Percentiles rank a stretch among this genome's conserved stretches.
Evolutionary conservation across 345 rosid genomes (phyloP).

Genomic region (Brassica incana): DNA sequence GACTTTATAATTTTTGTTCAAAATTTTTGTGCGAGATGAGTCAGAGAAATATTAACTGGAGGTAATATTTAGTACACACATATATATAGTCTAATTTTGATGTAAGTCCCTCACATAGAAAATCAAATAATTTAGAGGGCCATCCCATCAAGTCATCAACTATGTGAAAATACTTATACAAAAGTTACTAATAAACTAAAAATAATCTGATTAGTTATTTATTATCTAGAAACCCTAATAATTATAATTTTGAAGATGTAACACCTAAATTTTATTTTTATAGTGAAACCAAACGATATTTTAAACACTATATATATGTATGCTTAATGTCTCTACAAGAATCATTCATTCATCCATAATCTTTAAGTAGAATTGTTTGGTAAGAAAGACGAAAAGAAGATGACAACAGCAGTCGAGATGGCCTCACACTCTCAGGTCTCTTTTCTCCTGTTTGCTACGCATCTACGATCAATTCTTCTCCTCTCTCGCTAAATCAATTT

Average conservation of each 20-base stretch:
- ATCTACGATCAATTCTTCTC: not conserved
- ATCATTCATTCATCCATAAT: not conserved
- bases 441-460: not conserved
- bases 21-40: too few species aligned
- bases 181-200: not conserved
- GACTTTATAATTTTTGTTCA: too few species aligned
- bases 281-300: not conserved
- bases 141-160: not conserved
- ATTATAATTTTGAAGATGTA: not conserved
- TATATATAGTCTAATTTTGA: too few species aligned
- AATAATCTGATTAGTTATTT: not conserved
- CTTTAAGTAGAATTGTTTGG: not conserved
- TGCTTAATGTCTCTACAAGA: not conserved
- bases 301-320: not conserved
- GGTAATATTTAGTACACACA: too few species aligned
- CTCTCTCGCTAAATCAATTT: not conserved
- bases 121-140: not conserved
- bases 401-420: slow-evolving; percentile 7
- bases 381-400: not conserved
- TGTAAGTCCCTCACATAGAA: too few species aligned
- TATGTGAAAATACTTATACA: not conserved
- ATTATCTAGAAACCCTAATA: not conserved
- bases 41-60: too few species aligned
- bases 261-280: not conserved
- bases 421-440: slow-evolving; percentile 23